Evolutionary conservation across 129 eudicot genomes (phyloP).

Genomic region (Pseudognaphalium luteoalbum): DNA sequence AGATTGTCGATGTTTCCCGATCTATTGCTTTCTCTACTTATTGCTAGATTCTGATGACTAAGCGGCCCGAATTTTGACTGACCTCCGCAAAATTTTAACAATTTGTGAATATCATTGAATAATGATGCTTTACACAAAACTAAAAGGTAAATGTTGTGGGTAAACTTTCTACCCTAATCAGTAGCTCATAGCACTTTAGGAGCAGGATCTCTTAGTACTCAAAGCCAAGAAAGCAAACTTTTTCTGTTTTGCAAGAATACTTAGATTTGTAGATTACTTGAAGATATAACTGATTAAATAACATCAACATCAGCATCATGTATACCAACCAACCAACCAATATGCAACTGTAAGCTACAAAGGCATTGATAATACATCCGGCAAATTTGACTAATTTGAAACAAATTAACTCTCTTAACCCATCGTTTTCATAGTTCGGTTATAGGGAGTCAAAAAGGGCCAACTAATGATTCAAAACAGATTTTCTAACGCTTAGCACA

Average conservation of each 20-base stretch:
- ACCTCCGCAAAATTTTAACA: slow-evolving; percentile 48
- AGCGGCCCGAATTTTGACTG: slow-evolving; percentile 45
- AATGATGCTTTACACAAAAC: slow-evolving; percentile 4
- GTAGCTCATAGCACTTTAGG: background rate
- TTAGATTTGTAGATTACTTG: background rate
- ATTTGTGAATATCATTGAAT: background rate
- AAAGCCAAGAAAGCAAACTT: background rate
- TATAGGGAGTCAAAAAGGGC: background rate
- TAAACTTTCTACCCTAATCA: background rate
- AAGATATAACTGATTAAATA: background rate
- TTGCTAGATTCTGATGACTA: slow-evolving; percentile 75
- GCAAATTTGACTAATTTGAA: background rate
- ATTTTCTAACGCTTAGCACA: background rate
- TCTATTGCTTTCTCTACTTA: slow-evolving; percentile 44
- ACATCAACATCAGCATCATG: background rate
- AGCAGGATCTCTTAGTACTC: background rate
- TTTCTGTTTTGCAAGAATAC: background rate
- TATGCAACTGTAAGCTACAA: background rate
- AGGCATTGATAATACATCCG: background rate
- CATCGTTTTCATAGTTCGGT: background rate
- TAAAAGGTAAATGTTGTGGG: background rate
- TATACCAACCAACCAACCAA: background rate
- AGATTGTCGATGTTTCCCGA: background rate
- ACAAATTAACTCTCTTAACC: background rate
- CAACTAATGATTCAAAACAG: background rate